These are phyloP conservation scores for Trifolium dubium DNA, from an alignment of 306 rosid genomes.

Conservation along the genomic window DNA sequence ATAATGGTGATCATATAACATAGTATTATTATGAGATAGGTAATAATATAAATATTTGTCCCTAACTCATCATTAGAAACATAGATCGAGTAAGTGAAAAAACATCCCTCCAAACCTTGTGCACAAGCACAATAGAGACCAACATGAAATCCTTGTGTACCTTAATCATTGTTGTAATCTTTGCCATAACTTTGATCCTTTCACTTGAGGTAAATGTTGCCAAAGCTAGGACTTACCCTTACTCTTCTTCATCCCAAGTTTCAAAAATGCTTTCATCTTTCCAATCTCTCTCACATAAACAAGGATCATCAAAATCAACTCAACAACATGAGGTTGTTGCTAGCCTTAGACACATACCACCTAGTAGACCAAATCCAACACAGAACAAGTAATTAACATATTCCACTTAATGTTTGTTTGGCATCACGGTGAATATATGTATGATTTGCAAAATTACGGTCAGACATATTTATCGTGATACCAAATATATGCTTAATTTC, in stretches of 20 bases:
- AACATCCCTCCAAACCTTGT: slow-evolving; percentile 38
- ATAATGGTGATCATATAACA: no score
- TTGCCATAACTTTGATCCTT: slow-evolving; percentile 54
- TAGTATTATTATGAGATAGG: no score
- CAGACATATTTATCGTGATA: no score
- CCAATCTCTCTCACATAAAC: slow-evolving; percentile 33
- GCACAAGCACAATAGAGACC: slow-evolving; percentile 52
- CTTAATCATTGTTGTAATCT: slow-evolving; percentile 50
- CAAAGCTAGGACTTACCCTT: slow-evolving; percentile 54
- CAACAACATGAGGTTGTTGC: slow-evolving; percentile 39
- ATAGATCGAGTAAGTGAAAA: slow-evolving; percentile 46
- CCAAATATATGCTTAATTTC: not conserved
- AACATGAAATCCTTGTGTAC: slow-evolving; percentile 64
- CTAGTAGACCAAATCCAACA: slow-evolving; percentile 81
- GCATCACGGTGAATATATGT: no score
- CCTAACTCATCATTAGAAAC: slow-evolving; percentile 50
- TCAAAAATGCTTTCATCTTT: slow-evolving; percentile 42
- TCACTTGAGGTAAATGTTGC: slow-evolving; percentile 42
- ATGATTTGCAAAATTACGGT: no score
- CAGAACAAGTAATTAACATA: slow-evolving; percentile 68
- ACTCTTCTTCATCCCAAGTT: slow-evolving; percentile 38
- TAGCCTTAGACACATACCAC: slow-evolving; percentile 74
- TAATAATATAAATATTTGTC: slow-evolving; percentile 17
- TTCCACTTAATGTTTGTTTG: no score
- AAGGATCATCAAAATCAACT: slow-evolving; percentile 40